Conservation (phyloP, 768 basidiomycete genomes). For the Amylocystis lapponica region DNA sequence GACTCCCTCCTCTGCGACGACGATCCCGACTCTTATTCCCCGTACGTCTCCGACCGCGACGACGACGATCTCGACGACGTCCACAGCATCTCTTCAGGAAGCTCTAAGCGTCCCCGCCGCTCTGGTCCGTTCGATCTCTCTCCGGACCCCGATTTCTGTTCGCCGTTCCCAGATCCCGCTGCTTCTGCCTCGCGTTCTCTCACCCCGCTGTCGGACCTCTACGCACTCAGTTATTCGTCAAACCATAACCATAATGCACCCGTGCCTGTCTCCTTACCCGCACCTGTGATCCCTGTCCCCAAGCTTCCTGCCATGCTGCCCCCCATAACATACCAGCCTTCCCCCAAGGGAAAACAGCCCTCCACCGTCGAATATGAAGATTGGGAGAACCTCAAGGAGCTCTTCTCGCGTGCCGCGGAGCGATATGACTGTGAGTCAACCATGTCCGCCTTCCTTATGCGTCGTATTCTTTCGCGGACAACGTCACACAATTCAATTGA, state of each 20-base stretch:
- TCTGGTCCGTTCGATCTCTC: slow-evolving; percentile 14
- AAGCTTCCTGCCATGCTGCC: no score
- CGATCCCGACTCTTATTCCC: no score
- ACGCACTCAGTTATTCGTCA: no score
- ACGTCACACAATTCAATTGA: no score
- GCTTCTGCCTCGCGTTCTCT: background rate
- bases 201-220: slow-evolving; percentile 5
- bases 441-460: background rate
- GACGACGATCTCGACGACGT: slow-evolving; percentile 17
- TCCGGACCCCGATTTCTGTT: slow-evolving; percentile 1
- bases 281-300: no score
- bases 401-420: slow-evolving; percentile 51
- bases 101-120: slow-evolving; percentile 21
- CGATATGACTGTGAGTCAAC: slow-evolving; percentile 49
- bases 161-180: no score
- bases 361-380: slow-evolving; percentile 35
- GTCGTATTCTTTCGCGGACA: no score
- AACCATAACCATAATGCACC: no score
- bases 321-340: no score
- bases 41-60: slow-evolving; percentile 5
- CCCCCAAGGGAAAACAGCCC: slow-evolving; percentile 9
- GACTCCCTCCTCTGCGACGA: background rate
- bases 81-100: slow-evolving; percentile 12
- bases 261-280: slow-evolving; percentile 1
- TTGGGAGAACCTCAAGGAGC: slow-evolving; percentile 64